These are phyloP conservation scores for Brassica carinata DNA, from an alignment of 345 rosid species.

Conservation along the genomic window DNA sequence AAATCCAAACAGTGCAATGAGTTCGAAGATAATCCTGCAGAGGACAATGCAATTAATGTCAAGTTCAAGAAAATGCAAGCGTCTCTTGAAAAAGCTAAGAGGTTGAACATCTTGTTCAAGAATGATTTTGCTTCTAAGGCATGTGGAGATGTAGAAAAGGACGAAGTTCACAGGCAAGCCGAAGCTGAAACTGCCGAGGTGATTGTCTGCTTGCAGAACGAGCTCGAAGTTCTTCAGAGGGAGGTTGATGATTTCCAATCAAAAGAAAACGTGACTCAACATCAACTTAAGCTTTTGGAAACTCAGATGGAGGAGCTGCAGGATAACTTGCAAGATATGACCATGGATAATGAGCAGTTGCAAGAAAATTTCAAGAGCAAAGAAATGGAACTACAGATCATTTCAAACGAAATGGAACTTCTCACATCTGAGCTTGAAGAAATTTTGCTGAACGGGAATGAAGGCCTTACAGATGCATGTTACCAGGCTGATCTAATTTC, in stretches of 20 bases:
- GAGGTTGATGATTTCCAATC: conserved; percentile 65
- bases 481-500: conserved; percentile 71
- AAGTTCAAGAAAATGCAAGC: conserved; percentile 83
- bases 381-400: conserved; percentile 55
- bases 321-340: conserved; percentile 45
- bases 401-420: conserved; percentile 77
- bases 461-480: conserved; percentile 64
- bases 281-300: conserved; percentile 49
- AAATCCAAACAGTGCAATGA: conserved; percentile 58
- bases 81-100: conserved; percentile 86
- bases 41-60: conserved; percentile 46
- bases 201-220: conserved; percentile 91
- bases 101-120: conserved; percentile 67
- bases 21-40: conserved; percentile 46
- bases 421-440: conserved; percentile 72
- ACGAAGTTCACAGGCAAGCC: conserved; percentile 66
- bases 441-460: conserved; percentile 68
- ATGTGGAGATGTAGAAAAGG: conserved; percentile 77
- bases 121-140: conserved; percentile 60
- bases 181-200: conserved; percentile 95
- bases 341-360: conserved; percentile 60
- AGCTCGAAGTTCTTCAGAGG: conserved; percentile 80
- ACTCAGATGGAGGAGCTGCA: conserved; percentile 55
- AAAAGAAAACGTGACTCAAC: conserved; percentile 62
- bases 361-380: conserved; percentile 57